A percentile compares a stretch with the other conserved stretches of the same genome.
Evolutionary conservation across 192 early-diverging fungal species (phyloP).

Genomic region (Kappamyces sp.): DNA sequence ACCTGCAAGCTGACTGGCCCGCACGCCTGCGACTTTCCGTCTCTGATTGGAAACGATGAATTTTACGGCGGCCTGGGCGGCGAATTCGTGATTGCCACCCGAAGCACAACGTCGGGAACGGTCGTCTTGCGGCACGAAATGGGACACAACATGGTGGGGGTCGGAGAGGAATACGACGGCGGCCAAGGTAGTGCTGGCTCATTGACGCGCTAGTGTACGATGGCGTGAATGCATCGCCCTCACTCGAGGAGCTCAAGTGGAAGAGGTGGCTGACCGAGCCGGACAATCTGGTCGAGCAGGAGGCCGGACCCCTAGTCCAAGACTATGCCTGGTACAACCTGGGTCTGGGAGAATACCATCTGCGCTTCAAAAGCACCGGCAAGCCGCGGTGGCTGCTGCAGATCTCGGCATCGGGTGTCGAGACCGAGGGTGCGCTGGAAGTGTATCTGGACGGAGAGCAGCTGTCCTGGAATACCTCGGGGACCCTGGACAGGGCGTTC

Average conservation of each 20-base stretch:
- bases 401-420: conserved; percentile 53
- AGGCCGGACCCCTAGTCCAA: conserved; percentile 35
- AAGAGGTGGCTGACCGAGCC: conserved; percentile 49
- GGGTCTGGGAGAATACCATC: conserved; percentile 44
- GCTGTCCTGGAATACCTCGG: conserved; percentile 43
- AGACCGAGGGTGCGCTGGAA: conserved; percentile 31
- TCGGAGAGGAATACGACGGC: conserved; percentile 41
- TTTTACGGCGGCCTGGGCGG: conserved; percentile 62
- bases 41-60: conserved; percentile 52
- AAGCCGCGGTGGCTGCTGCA: conserved; percentile 45
- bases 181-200: too few species aligned
- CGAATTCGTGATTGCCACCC: conserved; percentile 57
- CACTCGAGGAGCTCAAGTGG: conserved; percentile 47
- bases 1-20: conserved; percentile 45
- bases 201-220: conserved; percentile 31
- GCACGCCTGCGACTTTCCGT: conserved; percentile 54
- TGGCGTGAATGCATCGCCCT: conserved; percentile 43
- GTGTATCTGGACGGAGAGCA: conserved; percentile 45
- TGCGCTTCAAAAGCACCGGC: conserved; percentile 48
- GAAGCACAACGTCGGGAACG: conserved; percentile 47
- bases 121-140: conserved; percentile 57
- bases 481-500: conserved; percentile 48
- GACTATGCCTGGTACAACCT: conserved; percentile 60
- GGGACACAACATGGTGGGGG: conserved; percentile 37
- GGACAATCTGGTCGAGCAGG: conserved; percentile 29